Evolutionary conservation across 2,329 filamentous ascomycete genomes (phyloP).

Genomic region (Aspergillus aculeatinus): DNA sequence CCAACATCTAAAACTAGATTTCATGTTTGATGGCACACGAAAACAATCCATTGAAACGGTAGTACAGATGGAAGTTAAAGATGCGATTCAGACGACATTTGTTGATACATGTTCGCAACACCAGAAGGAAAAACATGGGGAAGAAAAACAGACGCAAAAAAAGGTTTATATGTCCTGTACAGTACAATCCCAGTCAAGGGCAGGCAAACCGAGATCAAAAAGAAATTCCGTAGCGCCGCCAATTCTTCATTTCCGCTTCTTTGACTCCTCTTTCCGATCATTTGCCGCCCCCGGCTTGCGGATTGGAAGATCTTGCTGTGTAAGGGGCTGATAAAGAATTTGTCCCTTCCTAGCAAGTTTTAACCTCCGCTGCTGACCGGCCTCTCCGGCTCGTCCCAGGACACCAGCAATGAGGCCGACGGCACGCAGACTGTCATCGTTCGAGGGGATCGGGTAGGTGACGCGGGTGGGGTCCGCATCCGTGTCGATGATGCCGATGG

Average conservation of each 20-base stretch:
- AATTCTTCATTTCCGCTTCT: not conserved
- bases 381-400: constrained; percentile 78
- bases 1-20: too few relatives aligned
- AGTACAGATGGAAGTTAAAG: not conserved
- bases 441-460: constrained; percentile 93
- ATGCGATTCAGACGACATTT: constrained; percentile 5
- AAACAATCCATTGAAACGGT: too few relatives aligned
- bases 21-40: too few relatives aligned
- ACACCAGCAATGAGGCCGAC: constrained; percentile 80
- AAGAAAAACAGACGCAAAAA: constrained; percentile 5
- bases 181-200: constrained; percentile 28
- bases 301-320: not conserved
- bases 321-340: not conserved
- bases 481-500: constrained; percentile 92
- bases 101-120: constrained; percentile 22
- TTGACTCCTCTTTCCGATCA: not conserved
- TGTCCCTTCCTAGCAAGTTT: constrained; percentile 53
- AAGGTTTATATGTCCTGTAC: constrained; percentile 35
- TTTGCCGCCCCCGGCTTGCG: not conserved
- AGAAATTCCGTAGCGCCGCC: constrained; percentile 1
- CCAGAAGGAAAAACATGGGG: constrained; percentile 12
- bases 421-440: constrained; percentile 90
- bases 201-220: constrained; percentile 12
- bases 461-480: constrained; percentile 90
- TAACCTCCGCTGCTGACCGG: constrained; percentile 68